These are phyloP conservation scores for Rhodotorula graminis DNA, from an alignment of 768 basidiomycete species.

Conservation along the genomic window DNA sequence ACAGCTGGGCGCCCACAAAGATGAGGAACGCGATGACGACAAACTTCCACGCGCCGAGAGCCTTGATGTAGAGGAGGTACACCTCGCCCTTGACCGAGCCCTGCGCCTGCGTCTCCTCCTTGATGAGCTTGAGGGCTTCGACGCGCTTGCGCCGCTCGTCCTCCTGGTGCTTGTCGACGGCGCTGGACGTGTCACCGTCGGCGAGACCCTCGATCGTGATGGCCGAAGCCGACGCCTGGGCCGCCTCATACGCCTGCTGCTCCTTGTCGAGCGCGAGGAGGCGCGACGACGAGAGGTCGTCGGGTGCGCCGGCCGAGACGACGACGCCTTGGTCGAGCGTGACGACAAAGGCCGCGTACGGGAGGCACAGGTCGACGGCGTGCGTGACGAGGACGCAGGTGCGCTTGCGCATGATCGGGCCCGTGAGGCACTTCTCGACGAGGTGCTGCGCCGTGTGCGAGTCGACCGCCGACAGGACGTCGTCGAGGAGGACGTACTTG, in stretches of 20 bases:
- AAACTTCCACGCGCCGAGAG: constrained; percentile 28
- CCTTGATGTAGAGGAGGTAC: constrained; percentile 29
- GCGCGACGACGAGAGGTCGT: background rate
- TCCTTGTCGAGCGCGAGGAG: constrained; percentile 15
- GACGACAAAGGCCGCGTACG: constrained; percentile 67
- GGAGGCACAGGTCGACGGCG: constrained; percentile 80
- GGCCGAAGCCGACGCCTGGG: background rate
- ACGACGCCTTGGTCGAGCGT: constrained; percentile 31
- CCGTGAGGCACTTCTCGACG: constrained; percentile 69
- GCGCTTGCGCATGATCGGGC: constrained; percentile 69
- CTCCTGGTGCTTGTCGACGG: background rate
- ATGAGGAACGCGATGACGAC: background rate
- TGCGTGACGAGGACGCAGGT: constrained; percentile 90
- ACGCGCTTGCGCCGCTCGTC: constrained; percentile 14
- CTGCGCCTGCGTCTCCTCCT: constrained; percentile 32
- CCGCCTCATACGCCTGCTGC: constrained; percentile 5
- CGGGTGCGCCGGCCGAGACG: constrained; percentile 16
- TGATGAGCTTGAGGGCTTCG: constrained; percentile 34
- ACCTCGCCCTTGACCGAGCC: constrained; percentile 32
- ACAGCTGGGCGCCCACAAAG: constrained; percentile 11
- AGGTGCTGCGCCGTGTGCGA: constrained; percentile 83
- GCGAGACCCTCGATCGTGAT: constrained; percentile 26
- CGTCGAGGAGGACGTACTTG: constrained; percentile 44
- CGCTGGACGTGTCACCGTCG: constrained; percentile 13
- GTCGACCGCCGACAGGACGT: constrained; percentile 42